Base-by-base conservation (phyloP, 306 rosid genomes). In the Gynostemma pentaphyllum region DNA sequence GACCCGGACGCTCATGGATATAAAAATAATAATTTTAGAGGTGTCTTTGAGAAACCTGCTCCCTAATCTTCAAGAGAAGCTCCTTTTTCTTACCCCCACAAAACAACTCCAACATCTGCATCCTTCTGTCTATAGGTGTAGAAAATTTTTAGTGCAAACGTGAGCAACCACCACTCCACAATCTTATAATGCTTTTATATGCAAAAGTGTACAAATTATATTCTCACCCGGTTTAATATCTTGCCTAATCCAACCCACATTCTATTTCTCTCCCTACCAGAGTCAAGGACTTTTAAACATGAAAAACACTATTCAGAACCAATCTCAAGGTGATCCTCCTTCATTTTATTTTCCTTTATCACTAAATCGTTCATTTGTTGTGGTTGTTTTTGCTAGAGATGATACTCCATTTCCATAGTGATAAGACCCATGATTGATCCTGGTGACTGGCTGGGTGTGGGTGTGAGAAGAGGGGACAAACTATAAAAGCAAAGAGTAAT, bases 251-350 rank as follows among this genome's bases (percentile, higher is more conserved):
- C 66, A 61, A 40, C 15, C 13, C 24, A 61, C 37, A 39, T 23
- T 41, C 66, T 7, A 61, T 50, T 50, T 22, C n/a, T n/a, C n/a
- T n/a, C n/a, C n/a, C 8, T 29, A 22, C 7, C 65, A 60, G 45
- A 60, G 65, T 39, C 65, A 60, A 39, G 22, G 45, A 22, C 10
- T 48, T 50, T 55, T 18, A 48, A 74, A 21, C 18, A 68, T 68
- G 79, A 69, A 64, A 53, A 44, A 59, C 61, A 39, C 15, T 27
- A 48, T 28, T 30, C 45, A 70, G 46, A 55, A 46, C 56, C 74
- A 63, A 18, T 21, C 63, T 64, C 71, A 55, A 68, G 79, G 79
- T 74, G 51, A 40, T 34, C 53, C 21, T 29, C 16, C 27, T 51
- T 56, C 27, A 54, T 14, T 49, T 32, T 34, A n/a, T 14, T 22